Evolutionary conservation across 805 yeast genomes (phyloP).

Genomic region (Ogataea neopini): DNA sequence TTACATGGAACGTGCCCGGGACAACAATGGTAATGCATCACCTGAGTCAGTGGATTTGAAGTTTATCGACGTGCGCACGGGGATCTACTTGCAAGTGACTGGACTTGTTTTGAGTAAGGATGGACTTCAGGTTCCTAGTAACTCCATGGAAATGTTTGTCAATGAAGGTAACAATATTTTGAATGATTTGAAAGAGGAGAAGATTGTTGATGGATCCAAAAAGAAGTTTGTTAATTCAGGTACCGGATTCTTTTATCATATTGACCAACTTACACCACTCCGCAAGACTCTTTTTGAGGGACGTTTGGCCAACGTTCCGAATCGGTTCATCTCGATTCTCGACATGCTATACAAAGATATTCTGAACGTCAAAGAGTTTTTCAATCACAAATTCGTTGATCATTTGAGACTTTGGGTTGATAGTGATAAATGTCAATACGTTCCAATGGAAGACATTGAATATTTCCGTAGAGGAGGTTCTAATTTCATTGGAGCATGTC

Average conservation of each 20-base stretch:
- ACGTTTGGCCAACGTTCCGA: slow-evolving; percentile 32
- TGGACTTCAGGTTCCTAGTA: slow-evolving; percentile 17
- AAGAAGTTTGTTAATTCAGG: slow-evolving; percentile 38
- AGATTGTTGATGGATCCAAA: slow-evolving; percentile 20
- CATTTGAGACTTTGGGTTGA: slow-evolving; percentile 42
- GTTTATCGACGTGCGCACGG: slow-evolving; percentile 61
- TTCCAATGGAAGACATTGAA: slow-evolving; percentile 42
- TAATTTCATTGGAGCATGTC: slow-evolving; percentile 44
- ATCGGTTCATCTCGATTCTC: slow-evolving; percentile 22
- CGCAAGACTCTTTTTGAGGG: slow-evolving; percentile 34
- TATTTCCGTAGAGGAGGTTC: slow-evolving; percentile 36
- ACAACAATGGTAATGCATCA: slow-evolving; percentile 48
- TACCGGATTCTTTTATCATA: slow-evolving; percentile 35
- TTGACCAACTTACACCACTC: slow-evolving; percentile 29
- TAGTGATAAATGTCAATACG: slow-evolving; percentile 38
- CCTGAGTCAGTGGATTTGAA: slow-evolving; percentile 51
- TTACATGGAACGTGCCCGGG: slow-evolving; percentile 48
- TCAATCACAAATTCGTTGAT: slow-evolving; percentile 34
- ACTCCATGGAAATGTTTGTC: slow-evolving; percentile 18
- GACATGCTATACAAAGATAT: slow-evolving; percentile 28
- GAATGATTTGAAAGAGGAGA: slow-evolving; percentile 20
- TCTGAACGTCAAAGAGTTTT: slow-evolving; percentile 24
- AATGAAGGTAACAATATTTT: slow-evolving; percentile 22
- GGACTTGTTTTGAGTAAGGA: slow-evolving; percentile 41
- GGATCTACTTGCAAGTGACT: slow-evolving; percentile 58